Conservation (phyloP, 1,139 yeast species). For the Kurtzmaniella quercitrusa region DNA sequence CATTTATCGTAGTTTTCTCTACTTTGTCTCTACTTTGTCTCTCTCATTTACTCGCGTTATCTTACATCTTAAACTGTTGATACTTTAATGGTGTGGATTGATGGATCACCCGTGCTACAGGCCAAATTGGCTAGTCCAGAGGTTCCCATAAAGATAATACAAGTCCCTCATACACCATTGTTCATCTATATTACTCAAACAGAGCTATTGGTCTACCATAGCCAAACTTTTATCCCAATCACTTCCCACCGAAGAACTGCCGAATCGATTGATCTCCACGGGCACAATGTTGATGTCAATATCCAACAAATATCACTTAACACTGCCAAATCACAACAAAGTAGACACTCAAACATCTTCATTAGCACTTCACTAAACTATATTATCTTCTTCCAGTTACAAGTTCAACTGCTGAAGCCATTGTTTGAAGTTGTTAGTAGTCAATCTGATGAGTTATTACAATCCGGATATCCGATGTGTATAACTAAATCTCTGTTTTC, state of each 20-base stretch:
- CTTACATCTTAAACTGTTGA: not conserved
- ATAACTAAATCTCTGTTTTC: slow-evolving; percentile 24
- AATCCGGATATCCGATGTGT: slow-evolving; percentile 31
- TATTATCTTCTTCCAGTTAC: slow-evolving; percentile 32
- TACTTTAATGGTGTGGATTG: slow-evolving; percentile 34
- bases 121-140: slow-evolving; percentile 22
- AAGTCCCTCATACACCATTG: slow-evolving; percentile 32
- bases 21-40: no score
- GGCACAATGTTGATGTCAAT: slow-evolving; percentile 22
- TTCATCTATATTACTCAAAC: slow-evolving; percentile 27
- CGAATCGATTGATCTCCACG: slow-evolving; percentile 34
- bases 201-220: slow-evolving; percentile 25
- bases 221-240: slow-evolving; percentile 31
- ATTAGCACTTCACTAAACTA: slow-evolving; percentile 30
- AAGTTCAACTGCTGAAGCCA: slow-evolving; percentile 27
- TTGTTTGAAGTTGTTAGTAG: slow-evolving; percentile 28
- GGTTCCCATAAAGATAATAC: slow-evolving; percentile 21
- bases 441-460: slow-evolving; percentile 24
- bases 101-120: slow-evolving; percentile 30
- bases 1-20: no score
- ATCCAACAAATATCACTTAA: slow-evolving; percentile 27
- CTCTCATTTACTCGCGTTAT: not conserved
- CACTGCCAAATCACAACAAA: slow-evolving; percentile 23
- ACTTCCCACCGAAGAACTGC: slow-evolving; percentile 26
- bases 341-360: slow-evolving; percentile 26